Base-by-base conservation (phyloP, 306 rosid genomes). In the Alnus rubra region DNA sequence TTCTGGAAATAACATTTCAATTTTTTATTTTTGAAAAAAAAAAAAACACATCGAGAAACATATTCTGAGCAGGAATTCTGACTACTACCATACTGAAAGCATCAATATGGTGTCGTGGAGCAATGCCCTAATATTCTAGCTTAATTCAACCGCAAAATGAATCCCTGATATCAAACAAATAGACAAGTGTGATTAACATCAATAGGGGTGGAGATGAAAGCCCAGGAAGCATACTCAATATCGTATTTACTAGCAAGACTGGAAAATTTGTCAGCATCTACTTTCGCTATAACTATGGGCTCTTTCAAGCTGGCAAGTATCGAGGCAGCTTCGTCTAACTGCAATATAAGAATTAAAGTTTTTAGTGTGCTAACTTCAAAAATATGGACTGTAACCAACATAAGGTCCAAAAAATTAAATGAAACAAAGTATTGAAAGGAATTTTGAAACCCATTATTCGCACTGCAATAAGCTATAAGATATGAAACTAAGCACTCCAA, bases 241-340 rank as follows among this genome's bases (percentile, higher is more conserved):
- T 90, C 92, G 37, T 84, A 80, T 93, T 93, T 96, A 47, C 48
- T 81, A 5, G 91, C 96, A 45, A 95, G 86, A 72, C 90, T 35
- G 19, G 90, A 83, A 79, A 76, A 89, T 88, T 95, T 95, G 86
- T 95, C 99, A 31, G 97, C 98, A 78, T 95, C 63, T 73, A 93
- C 86, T 89, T 93, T 95, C 4, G 96, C 98, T 67, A 95, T 87
- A 81, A 86, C 75, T 63, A 95, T 78, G n/a, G 98, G 98, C 69
- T 88, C 83, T 81, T 85, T 91, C 91, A 93, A 80, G 71, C 75
- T 78, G 60, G 98, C 94, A 72, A 95, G 98, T 73, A 82, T 82
- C 64, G 96, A 94, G 0, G 98, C 99, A 0, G 98, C 99, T 55
- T 92, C 92, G 85, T 95, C 98, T 87, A 96, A 86, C 99, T 93